Conservation (phyloP, 495 filamentous ascomycete genomes). For the Delitschia confertaspora region DNA sequence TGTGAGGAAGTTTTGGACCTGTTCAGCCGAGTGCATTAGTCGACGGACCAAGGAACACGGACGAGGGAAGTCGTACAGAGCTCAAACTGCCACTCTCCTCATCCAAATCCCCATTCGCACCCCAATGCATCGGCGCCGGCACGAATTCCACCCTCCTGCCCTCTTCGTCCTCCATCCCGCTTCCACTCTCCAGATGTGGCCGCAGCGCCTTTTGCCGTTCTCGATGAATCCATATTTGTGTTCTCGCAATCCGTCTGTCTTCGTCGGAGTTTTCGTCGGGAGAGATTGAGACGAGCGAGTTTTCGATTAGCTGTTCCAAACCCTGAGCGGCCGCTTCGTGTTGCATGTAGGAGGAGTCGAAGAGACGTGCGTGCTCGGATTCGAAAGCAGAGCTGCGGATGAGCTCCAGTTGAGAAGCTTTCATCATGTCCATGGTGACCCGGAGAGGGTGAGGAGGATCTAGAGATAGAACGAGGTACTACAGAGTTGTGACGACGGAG, state of each 20-base stretch:
- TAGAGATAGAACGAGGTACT: too few species aligned
- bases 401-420: constrained; percentile 23
- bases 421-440: too few species aligned
- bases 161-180: constrained; percentile 19
- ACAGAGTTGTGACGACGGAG: too few species aligned
- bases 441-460: too few species aligned
- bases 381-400: constrained; percentile 23
- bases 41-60: too few species aligned
- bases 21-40: too few species aligned
- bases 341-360: constrained; percentile 23
- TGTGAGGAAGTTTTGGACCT: constrained; percentile 23
- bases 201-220: constrained; percentile 18
- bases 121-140: constrained; percentile 21
- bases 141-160: constrained; percentile 19
- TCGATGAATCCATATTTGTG: constrained; percentile 17
- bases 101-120: constrained; percentile 19
- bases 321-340: constrained; percentile 21
- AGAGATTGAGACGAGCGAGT: constrained; percentile 12
- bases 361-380: constrained; percentile 20
- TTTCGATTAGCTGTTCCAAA: constrained; percentile 17
- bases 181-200: constrained; percentile 22
- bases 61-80: constrained; percentile 6
- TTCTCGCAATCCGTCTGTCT: constrained; percentile 7
- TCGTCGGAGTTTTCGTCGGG: constrained; percentile 22
- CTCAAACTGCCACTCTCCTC: constrained; percentile 21